Evolutionary conservation across 2,329 filamentous ascomycete species (phyloP).

Genomic region (Endothia cerciana): DNA sequence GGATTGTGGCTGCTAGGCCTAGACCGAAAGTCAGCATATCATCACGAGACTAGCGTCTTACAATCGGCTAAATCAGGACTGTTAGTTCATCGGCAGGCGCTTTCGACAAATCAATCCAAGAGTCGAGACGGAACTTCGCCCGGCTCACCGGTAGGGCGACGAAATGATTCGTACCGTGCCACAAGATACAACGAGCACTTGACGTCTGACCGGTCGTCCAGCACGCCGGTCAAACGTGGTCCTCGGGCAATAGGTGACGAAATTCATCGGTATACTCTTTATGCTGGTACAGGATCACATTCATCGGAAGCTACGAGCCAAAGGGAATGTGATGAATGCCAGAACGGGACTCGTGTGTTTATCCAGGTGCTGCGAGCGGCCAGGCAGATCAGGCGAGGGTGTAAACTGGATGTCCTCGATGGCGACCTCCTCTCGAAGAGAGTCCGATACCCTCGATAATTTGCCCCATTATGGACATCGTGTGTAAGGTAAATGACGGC

Average conservation of each 20-base stretch:
- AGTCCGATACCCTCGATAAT: background rate
- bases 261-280: too few species aligned
- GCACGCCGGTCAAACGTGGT: background rate
- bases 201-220: background rate
- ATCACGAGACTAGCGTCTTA: slow-evolving; percentile 8
- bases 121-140: background rate
- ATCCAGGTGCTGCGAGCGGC: too few species aligned
- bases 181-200: background rate
- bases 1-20: background rate
- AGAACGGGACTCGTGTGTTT: too few species aligned
- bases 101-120: background rate
- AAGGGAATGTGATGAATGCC: too few species aligned
- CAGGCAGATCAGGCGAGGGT: too few species aligned
- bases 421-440: too few species aligned
- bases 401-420: too few species aligned
- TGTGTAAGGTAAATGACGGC: background rate
- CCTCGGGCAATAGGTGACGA: background rate
- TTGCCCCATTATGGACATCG: background rate
- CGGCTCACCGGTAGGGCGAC: background rate
- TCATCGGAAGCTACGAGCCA: background rate
- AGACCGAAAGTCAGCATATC: background rate
- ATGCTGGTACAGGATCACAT: too few species aligned
- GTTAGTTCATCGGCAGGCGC: background rate
- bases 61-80: slow-evolving; percentile 8
- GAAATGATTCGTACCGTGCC: background rate